A percentile compares a stretch with the other conserved stretches of the same genome.
Evolutionary conservation across 2,329 filamentous ascomycete species (phyloP).

Genomic region (Ceratocystis variospora): DNA sequence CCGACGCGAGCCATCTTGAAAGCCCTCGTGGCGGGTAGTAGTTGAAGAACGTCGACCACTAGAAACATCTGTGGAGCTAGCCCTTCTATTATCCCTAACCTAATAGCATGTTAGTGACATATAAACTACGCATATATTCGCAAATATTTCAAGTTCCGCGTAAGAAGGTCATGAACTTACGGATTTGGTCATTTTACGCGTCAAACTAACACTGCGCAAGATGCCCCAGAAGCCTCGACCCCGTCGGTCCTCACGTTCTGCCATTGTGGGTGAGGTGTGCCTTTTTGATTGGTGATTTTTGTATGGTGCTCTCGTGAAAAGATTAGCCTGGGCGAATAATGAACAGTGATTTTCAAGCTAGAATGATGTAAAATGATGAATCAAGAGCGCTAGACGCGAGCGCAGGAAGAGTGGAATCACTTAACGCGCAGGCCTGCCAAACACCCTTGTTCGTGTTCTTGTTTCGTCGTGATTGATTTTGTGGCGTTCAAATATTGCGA

Average conservation of each 20-base stretch:
- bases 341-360: neutral
- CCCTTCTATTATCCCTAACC: constrained; percentile 17
- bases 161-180: constrained; percentile 2
- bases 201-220: constrained; percentile 19
- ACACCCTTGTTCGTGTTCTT: constrained; percentile 6
- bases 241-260: constrained; percentile 18
- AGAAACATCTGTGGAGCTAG: constrained; percentile 16
- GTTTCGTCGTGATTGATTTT: constrained; percentile 9
- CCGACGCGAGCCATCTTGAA: constrained; percentile 11
- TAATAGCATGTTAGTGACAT: constrained; percentile 10
- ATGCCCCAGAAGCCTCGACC: constrained; percentile 14
- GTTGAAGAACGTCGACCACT: constrained; percentile 12
- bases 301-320: neutral
- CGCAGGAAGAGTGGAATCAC: constrained; percentile 12
- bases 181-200: constrained; percentile 16
- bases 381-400: neutral
- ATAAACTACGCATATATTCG: neutral
- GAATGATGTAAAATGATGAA: neutral
- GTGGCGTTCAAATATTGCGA: neutral
- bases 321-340: neutral
- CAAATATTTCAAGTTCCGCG: neutral
- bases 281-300: neutral
- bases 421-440: constrained; percentile 17
- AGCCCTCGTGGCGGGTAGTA: constrained; percentile 10
- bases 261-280: constrained; percentile 9